Evolutionary conservation across 108 stramenopile species (phyloP).

Genomic region (Parietichytrium sp.): DNA sequence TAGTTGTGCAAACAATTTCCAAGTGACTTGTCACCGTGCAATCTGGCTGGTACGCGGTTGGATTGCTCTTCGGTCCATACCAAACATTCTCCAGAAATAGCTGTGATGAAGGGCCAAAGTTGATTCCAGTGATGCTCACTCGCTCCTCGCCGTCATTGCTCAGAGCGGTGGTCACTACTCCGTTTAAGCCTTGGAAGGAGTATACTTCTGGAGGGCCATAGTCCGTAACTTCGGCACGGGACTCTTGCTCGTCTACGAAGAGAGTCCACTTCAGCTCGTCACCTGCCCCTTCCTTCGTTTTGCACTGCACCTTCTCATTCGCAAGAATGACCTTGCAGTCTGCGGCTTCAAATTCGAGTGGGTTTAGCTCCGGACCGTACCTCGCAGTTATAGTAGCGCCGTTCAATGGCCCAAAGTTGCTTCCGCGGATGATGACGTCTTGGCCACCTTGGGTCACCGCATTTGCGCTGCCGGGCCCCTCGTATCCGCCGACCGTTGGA

Average conservation of each 20-base stretch:
- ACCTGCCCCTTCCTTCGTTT: conserved; percentile 45
- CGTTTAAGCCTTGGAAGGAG: neutral
- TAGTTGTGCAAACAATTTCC: neutral
- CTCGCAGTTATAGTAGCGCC: neutral
- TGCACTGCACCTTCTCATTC: conserved; percentile 23
- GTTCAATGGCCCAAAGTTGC: conserved; percentile 37
- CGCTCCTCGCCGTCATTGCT: neutral
- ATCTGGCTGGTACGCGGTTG: conserved; percentile 25
- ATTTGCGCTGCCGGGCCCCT: neutral
- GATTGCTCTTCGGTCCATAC: conserved; percentile 35
- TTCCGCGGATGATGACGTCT: neutral
- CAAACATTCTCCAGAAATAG: conserved; percentile 41
- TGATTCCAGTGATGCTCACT: conserved; percentile 37
- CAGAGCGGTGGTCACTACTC: neutral
- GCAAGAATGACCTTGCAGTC: conserved; percentile 1
- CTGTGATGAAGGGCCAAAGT: conserved; percentile 31
- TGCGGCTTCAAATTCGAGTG: neutral
- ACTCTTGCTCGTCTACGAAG: conserved; percentile 43
- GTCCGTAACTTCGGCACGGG: conserved; percentile 25
- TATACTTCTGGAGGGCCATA: conserved; percentile 39
- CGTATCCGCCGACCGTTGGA: conserved; percentile 25
- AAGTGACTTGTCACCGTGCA: conserved; percentile 33
- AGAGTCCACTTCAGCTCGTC: conserved; percentile 42
- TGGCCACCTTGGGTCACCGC: neutral
- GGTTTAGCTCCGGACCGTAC: conserved; percentile 34